Percentiles rank a stretch among this genome's conserved stretches.
Evolutionary conservation across 768 basidiomycete species (phyloP).

Genomic region (Boletus pseudo-olivaceus): DNA sequence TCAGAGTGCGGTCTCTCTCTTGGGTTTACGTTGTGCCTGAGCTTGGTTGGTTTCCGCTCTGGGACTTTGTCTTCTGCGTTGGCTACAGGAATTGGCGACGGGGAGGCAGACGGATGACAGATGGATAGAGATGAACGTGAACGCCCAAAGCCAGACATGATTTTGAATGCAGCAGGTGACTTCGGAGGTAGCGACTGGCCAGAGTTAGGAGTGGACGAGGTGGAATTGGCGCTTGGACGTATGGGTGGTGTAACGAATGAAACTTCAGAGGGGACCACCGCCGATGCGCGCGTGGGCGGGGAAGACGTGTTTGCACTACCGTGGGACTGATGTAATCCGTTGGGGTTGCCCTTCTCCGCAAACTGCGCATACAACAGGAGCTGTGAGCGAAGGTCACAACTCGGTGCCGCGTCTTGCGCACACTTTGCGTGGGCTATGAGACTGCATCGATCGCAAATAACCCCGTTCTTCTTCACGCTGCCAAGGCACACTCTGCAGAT

Average conservation of each 20-base stretch:
- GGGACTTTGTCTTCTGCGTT: conserved; percentile 19
- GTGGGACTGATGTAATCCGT: conserved; percentile 50
- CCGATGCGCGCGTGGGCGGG: conserved; percentile 17
- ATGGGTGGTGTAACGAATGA: conserved; percentile 47
- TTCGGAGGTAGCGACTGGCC: conserved; percentile 30
- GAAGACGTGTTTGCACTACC: conserved; percentile 35
- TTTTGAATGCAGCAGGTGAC: conserved; percentile 60
- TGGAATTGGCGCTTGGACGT: conserved; percentile 47
- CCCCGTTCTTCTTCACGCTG: conserved; percentile 80
- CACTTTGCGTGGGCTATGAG: conserved; percentile 85
- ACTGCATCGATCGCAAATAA: conserved; percentile 86
- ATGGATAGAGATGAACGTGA: conserved; percentile 57
- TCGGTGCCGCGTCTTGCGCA: conserved; percentile 66
- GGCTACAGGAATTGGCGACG: conserved; percentile 27
- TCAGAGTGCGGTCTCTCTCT: conserved; percentile 55
- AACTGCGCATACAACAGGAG: conserved; percentile 77
- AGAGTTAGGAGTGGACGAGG: conserved; percentile 28
- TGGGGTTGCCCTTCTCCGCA: conserved; percentile 64
- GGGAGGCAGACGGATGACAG: conserved; percentile 30
- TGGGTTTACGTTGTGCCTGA: conserved; percentile 34
- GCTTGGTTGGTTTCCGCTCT: conserved; percentile 34
- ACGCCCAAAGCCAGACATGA: conserved; percentile 61
- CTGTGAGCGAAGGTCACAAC: conserved; percentile 79
- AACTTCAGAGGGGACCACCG: conserved; percentile 55
- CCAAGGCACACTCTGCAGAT: conserved; percentile 79